A percentile compares a stretch with the other conserved stretches of the same genome.
phyloP scores from a whole-genome alignment of 2,329 filamentous ascomycete genomes.

The Beauveria sp. region DNA sequence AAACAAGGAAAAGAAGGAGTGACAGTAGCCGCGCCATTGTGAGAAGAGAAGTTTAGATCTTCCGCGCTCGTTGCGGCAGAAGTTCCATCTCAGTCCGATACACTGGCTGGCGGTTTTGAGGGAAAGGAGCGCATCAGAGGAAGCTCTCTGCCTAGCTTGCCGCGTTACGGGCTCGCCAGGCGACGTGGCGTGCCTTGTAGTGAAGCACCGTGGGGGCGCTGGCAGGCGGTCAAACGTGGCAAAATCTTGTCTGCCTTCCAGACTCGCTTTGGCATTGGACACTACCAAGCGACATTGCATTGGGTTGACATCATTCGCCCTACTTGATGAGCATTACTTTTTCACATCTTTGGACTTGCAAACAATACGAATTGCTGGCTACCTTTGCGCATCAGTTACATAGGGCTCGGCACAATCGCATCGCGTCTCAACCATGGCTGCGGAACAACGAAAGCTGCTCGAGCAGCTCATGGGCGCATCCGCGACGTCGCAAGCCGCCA shows the following conservation, averaged over 20 bases:
- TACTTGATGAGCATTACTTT: neutral
- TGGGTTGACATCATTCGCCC: neutral
- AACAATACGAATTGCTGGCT: neutral
- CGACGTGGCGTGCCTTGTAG: slow-evolving; percentile 8
- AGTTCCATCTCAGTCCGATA: slow-evolving; percentile 18
- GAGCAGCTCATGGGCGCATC: slow-evolving; percentile 89
- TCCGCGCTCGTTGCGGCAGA: slow-evolving; percentile 13
- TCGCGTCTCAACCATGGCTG: slow-evolving; percentile 58
- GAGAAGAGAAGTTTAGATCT: slow-evolving; percentile 9
- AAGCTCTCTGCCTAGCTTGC: slow-evolving; percentile 9
- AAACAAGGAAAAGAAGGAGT: slow-evolving; percentile 11
- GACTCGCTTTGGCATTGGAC: neutral
- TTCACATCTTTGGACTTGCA: too few species aligned
- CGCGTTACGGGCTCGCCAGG: neutral
- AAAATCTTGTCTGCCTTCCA: neutral
- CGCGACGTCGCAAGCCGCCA: slow-evolving; percentile 63
- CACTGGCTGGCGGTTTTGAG: slow-evolving; percentile 1
- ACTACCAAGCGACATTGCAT: neutral
- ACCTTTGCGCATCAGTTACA: too few species aligned
- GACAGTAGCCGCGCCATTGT: slow-evolving; percentile 12
- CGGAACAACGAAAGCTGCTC: slow-evolving; percentile 95
- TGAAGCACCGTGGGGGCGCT: slow-evolving; percentile 11
- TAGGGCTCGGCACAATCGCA: neutral
- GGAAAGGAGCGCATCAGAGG: neutral
- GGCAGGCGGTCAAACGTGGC: slow-evolving; percentile 13